Evolutionary conservation across 106 monocot species (phyloP), one percentile per base, ranked within the genome.

Genomic region (Dioscorea dumetorum): DNA sequence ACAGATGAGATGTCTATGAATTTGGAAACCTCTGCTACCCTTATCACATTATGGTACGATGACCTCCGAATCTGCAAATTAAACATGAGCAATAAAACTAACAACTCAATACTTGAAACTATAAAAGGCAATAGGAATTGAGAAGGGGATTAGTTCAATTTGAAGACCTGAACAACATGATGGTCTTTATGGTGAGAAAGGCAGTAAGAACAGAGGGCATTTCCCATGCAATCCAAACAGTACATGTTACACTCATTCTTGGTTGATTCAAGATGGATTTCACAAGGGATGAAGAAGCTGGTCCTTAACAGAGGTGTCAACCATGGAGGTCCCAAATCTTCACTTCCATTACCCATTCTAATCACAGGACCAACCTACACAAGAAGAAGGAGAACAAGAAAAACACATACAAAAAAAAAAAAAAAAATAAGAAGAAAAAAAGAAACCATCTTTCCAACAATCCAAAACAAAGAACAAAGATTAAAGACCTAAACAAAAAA

Each of bases 231-330:
- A 70, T 91, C 88, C 61, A 97, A 62, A 66, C 95, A 95, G 82
- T 85, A 95, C 74, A 85, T 67, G 35, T 94, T 95, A 80, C 95
- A 97, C 71, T 97, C 95, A 70, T 84, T 83, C 84, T 97, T 97
- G 82, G 66, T 84, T 24, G 84, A 77, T 35, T 82, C 85, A 14
- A 71, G 68, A 56, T 97, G 95, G 56, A 73, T 19, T 28, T 72
- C 60, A 69, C 95, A 97, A 32, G 81, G 74, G 12, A 79, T 50
- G 61, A 97, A 97, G 82, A 91, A 97, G 70, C 50, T 84, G 14
- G 88, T 84, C 32, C 71, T 86, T 67, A 95, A 49, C 57, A 95
- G 73, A 41, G 95, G 95, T 74, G 60, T 73, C 74, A 95, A 74
- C 95, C 95, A 95, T 67, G 91, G 82, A 41, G 95, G 95, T 5